Evolutionary conservation across 495 filamentous ascomycete species (phyloP), one percentile per base, ranked within the genome.

Genomic region (Xylaria intraflava): DNA sequence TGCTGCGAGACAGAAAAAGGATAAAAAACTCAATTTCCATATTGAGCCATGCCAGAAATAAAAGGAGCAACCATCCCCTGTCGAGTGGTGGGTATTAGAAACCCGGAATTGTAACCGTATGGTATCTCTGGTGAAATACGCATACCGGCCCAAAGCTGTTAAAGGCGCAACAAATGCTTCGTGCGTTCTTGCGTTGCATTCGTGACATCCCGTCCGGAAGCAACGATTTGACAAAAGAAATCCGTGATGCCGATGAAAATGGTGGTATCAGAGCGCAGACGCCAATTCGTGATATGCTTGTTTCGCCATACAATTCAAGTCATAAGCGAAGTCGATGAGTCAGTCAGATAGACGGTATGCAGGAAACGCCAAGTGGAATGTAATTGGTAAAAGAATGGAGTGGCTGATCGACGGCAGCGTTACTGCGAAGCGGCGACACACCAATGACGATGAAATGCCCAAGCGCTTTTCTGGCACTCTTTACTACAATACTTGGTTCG

Each of bases 401-500:
- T 36, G 39, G 53, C 41, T 39, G 57, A 30, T 36, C 30, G 42
- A 45, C 36, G 30, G 64, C 60, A 66, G 47, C 67, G 45, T 48
- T 61, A 78, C 71, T 72, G 70, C 39, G 72, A 66, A 33, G 90
- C 87, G 46, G 88, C 88, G 39, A 89, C 85, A 69, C 93, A 98
- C 93, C 93, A 98, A 71, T 96, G 92, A 40, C 93, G 83, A 65
- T 98, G 93, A 69, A 88, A 95, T 11, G 93, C 89, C 93, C 93
- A 98, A 8, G 93, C 93, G 58, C 89, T 90, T 76, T 98, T 97
- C 70, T 98, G 93, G 72, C 93, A 98, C 64, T 96, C 93, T 72
- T 98, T 98, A 80, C 90, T 95, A 84, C 93, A 98, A 73, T 98
- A 98, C 68, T 98, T 98, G 57, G 93, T 98, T 56, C 93, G 85